phyloP scores from a whole-genome alignment of 2,329 filamentous ascomycete species.

The Penicillium sp. region DNA sequence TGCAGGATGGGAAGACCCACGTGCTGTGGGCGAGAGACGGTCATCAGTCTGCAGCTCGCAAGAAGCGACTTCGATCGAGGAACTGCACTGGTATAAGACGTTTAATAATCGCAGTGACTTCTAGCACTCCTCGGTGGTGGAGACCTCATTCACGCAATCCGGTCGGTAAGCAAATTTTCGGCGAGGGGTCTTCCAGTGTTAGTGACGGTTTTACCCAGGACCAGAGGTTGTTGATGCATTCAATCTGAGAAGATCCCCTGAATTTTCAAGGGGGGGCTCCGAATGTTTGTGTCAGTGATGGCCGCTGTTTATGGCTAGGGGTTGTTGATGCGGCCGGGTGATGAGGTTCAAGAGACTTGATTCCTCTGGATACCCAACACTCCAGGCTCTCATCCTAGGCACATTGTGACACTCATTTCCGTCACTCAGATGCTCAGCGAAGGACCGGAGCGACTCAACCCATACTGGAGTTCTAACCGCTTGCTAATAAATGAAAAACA shows the following conservation, averaged over 20 bases:
- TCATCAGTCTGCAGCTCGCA: neutral
- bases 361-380: neutral
- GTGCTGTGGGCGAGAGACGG: neutral
- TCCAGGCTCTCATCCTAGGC: neutral
- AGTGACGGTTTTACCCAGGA: neutral
- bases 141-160: neutral
- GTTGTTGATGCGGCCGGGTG: neutral
- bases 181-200: neutral
- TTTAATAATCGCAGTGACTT: neutral
- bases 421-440: neutral
- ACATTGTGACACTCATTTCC: neutral
- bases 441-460: neutral
- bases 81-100: neutral
- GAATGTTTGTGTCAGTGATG: neutral
- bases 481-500: neutral
- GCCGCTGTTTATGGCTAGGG: neutral
- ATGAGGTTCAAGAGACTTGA: neutral
- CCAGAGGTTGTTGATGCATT: neutral
- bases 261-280: neutral
- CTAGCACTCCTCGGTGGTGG: neutral
- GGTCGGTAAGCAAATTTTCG: neutral
- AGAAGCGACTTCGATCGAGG: neutral
- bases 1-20: neutral
- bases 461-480: neutral
- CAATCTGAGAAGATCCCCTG: neutral